Evolutionary conservation across 2,329 filamentous ascomycete genomes (phyloP).

Genomic region (Pseudocercospora cruenta): DNA sequence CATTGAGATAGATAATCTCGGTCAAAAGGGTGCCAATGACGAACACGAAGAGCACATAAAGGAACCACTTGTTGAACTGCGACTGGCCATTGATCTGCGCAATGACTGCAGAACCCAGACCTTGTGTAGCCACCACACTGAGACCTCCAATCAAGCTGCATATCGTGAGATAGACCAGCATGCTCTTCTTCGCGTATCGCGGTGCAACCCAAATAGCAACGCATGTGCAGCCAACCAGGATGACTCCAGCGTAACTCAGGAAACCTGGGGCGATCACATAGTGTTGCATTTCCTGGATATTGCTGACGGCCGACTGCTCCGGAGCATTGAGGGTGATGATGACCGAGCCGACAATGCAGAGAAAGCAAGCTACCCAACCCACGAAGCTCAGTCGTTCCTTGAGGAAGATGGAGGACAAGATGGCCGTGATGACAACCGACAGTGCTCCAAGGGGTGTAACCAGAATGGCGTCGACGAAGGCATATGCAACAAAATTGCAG

Average conservation of each 20-base stretch:
- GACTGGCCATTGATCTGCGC: slow-evolving; percentile 78
- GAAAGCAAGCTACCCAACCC: slow-evolving; percentile 92
- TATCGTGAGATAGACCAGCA: slow-evolving; percentile 96
- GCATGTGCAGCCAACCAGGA: slow-evolving; percentile 72
- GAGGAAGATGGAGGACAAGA: slow-evolving; percentile 90
- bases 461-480: slow-evolving; percentile 93
- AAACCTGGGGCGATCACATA: slow-evolving; percentile 88
- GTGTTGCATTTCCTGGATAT: slow-evolving; percentile 89
- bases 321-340: slow-evolving; percentile 95
- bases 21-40: slow-evolving; percentile 86
- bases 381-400: slow-evolving; percentile 95
- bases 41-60: slow-evolving; percentile 89
- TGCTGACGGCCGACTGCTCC: slow-evolving; percentile 76
- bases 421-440: slow-evolving; percentile 87
- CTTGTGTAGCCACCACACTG: slow-evolving; percentile 93
- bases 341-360: slow-evolving; percentile 90
- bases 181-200: slow-evolving; percentile 90
- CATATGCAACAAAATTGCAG: slow-evolving; percentile 96
- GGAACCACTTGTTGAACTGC: slow-evolving; percentile 97
- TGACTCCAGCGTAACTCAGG: slow-evolving; percentile 78
- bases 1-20: slow-evolving; percentile 94
- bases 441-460: slow-evolving; percentile 91
- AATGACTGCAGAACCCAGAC: slow-evolving; percentile 86
- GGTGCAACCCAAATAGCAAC: slow-evolving; percentile 81
- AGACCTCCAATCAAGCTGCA: slow-evolving; percentile 93